Conservation (phyloP, 2,329 filamentous ascomycete species). For the Colletotrichum endophyticum region DNA sequence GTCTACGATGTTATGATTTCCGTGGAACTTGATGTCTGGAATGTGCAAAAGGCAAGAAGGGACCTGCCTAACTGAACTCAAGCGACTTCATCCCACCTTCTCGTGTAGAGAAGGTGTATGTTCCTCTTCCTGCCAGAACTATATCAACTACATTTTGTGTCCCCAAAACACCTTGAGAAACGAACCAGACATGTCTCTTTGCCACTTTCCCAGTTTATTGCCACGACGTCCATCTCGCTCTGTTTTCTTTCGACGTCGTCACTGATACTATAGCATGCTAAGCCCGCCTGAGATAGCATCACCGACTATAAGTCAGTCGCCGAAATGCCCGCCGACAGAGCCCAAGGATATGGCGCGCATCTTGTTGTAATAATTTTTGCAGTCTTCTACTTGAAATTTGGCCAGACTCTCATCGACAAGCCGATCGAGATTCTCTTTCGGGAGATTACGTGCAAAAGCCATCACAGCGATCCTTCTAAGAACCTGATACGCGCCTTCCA, state of each 20-base stretch:
- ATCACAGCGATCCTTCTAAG: fast-evolving
- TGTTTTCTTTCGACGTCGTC: neutral
- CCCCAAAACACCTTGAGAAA: neutral
- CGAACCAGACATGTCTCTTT: neutral
- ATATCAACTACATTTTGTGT: neutral
- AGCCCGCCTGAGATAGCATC: neutral
- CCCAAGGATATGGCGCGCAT: neutral
- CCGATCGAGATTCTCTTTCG: neutral
- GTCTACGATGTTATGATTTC: neutral
- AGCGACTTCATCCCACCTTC: neutral
- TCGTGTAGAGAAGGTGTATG: neutral
- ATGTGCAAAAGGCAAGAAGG: neutral
- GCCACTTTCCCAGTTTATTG: neutral
- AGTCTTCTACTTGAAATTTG: neutral
- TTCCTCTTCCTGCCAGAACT: neutral
- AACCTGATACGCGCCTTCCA: neutral
- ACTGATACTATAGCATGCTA: too few species aligned
- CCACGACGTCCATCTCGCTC: neutral
- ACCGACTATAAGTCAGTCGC: neutral
- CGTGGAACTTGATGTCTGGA: neutral
- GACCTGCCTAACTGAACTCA: neutral
- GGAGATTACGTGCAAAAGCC: neutral
- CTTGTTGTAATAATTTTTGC: fast-evolving
- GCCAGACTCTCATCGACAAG: neutral
- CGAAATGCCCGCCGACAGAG: neutral